Base-by-base conservation (phyloP, 2,329 filamentous ascomycete species). In the Ceratocystis albifundus region DNA sequence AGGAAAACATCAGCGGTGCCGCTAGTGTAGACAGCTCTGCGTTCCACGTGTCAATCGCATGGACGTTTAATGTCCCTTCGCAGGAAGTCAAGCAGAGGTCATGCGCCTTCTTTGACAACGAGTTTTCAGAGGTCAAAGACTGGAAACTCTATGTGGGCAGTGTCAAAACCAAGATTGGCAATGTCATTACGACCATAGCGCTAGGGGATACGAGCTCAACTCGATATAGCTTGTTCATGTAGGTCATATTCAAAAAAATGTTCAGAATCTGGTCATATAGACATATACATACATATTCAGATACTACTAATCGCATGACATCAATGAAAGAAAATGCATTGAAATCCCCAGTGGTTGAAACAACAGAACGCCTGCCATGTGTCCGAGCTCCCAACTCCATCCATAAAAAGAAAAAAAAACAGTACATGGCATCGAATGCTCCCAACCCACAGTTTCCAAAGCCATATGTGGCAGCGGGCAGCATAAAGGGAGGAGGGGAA, bases 1-100 rank as follows among this genome's bases (percentile, higher is more conserved):
- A 30, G 4, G 17, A 25, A 73, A 68, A 41, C 22, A 32, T 12
- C n/a, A 20, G 25, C 20, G 30, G 30, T 2, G 22, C 22, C 3
- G 7, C 17, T n/a, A 30, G 17, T 5, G 73, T 69, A 45, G 73
- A 70, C 44, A 70, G 71, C 3, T 74, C 80, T 62, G 84, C 82
- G 25, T 96, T 96, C 72, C 94, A 99, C 75, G 78, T 97, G 68
- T 96, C 91, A 59, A 84, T 99, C 66, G 94, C 88, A 0, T 97
- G 93, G 94, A 88, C 83, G 0, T 80, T 93, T 69, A 75, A 78
- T 8, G 73, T 77, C 53, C 85, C 67, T 12, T 50, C 61, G 3
- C 50, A 61, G 1, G 48, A 36, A 12, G 32, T 45, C 8, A 46
- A 76, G 2, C 78, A 80, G 44, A 62, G 71, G 71, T 30, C 81